phyloP scores from a whole-genome alignment of 169 alveolate species.

The Blepharisma undulans region DNA sequence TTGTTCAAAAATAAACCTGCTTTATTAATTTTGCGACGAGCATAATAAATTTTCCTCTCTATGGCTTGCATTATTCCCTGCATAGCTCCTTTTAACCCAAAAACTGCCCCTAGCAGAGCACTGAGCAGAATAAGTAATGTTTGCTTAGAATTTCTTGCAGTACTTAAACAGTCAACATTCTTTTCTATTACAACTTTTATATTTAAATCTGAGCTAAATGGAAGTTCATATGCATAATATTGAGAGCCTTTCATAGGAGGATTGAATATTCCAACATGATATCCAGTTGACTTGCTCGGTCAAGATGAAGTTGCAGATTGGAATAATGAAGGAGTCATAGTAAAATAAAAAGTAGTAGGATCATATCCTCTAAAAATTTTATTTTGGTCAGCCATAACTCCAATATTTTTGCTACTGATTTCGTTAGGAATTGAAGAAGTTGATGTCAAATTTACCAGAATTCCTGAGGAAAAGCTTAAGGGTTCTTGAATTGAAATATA shows the following conservation, averaged over 20 bases:
- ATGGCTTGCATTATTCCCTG: background rate
- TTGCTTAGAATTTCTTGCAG: background rate
- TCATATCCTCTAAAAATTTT: slow-evolving; percentile 8
- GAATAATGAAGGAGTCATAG: slow-evolving; percentile 22
- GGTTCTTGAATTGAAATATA: background rate
- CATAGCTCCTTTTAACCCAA: slow-evolving; percentile 18
- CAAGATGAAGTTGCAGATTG: background rate
- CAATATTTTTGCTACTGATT: background rate
- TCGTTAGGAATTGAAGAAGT: slow-evolving; percentile 38
- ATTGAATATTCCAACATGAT: background rate
- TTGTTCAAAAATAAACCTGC: background rate
- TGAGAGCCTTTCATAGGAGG: background rate
- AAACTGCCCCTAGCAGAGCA: slow-evolving; percentile 29
- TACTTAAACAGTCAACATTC: background rate
- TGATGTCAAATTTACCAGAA: slow-evolving; percentile 14
- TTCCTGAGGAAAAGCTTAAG: background rate
- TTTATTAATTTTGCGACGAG: background rate
- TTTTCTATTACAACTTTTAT: background rate
- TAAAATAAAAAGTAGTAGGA: background rate
- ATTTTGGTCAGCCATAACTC: background rate
- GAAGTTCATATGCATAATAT: background rate
- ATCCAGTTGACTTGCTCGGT: background rate
- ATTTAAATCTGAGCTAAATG: background rate
- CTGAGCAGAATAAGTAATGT: background rate
- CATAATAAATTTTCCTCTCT: background rate